Conservation (phyloP, 2,329 filamentous ascomycete genomes). For the Aureobasidium sp. region DNA sequence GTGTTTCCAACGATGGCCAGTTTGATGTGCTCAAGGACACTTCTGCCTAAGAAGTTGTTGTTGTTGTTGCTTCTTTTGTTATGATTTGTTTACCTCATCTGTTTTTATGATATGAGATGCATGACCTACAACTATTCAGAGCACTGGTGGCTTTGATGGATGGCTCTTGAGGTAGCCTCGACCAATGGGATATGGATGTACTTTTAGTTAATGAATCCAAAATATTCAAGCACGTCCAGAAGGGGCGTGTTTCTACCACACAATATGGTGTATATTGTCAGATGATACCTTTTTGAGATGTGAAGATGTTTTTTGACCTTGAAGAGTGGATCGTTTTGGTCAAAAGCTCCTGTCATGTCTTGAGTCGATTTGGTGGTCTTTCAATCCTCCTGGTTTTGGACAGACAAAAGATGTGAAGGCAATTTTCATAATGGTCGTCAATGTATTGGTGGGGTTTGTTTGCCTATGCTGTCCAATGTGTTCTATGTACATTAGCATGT, state of each 20-base stretch:
- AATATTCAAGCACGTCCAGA: neutral
- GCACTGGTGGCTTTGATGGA: neutral
- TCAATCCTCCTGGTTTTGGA: neutral
- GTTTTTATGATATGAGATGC: neutral
- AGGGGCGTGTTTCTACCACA: neutral
- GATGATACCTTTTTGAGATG: neutral
- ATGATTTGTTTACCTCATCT: neutral
- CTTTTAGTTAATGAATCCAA: neutral
- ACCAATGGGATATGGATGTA: neutral
- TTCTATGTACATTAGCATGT: neutral
- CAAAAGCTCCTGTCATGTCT: neutral
- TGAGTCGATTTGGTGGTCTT: neutral
- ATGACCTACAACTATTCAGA: neutral
- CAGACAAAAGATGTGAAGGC: neutral
- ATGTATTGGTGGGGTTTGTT: neutral
- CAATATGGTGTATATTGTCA: neutral
- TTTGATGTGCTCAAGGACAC: conserved; percentile 7
- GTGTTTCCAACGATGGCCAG: conserved; percentile 11
- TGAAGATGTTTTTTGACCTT: neutral
- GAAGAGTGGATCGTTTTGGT: too few relatives aligned
- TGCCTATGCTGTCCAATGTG: neutral
- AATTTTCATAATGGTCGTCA: neutral
- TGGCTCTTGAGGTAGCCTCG: neutral
- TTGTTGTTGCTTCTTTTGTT: neutral
- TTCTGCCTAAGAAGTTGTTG: neutral